These are phyloP conservation scores for Sporothrix brasiliensis DNA, from an alignment of 2,329 filamentous ascomycete genomes.

Conservation along the genomic window DNA sequence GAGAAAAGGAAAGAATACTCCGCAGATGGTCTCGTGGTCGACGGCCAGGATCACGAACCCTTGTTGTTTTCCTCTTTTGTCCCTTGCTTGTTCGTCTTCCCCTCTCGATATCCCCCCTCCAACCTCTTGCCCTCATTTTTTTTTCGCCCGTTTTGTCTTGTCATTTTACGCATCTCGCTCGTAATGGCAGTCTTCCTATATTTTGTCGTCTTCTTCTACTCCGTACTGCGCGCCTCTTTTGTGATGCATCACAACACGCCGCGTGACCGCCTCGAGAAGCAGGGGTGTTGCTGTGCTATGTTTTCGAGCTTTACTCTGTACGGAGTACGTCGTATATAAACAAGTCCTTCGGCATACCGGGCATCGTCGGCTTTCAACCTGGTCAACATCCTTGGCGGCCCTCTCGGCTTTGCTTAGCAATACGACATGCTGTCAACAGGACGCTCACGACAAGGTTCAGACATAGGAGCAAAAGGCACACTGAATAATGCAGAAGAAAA, in stretches of 20 bases:
- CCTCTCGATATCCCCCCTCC: not conserved
- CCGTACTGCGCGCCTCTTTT: not conserved
- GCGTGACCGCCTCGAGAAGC: conserved; percentile 13
- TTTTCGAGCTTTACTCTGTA: not conserved
- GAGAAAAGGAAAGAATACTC: not conserved
- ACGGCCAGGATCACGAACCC: not conserved
- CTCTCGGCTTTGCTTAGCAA: conserved; percentile 6
- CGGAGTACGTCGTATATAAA: not conserved
- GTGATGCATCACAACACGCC: conserved; percentile 11
- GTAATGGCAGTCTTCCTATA: not conserved
- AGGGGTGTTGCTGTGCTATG: not conserved
- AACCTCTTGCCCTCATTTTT: not conserved
- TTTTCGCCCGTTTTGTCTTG: not conserved
- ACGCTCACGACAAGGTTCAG: too few relatives aligned
- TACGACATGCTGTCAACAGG: not conserved
- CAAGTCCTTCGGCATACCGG: not conserved
- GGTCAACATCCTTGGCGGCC: too few relatives aligned
- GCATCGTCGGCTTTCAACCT: conserved; percentile 20
- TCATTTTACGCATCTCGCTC: conserved; percentile 1
- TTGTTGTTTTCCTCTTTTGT: not conserved
- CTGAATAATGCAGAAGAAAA: not conserved
- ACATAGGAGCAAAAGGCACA: not conserved
- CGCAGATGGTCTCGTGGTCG: not conserved
- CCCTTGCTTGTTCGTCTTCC: not conserved
- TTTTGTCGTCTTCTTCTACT: not conserved